Evolutionary conservation across 345 rosid genomes (phyloP), one percentile per base, ranked within the genome.

Genomic region (Populus simonii): DNA sequence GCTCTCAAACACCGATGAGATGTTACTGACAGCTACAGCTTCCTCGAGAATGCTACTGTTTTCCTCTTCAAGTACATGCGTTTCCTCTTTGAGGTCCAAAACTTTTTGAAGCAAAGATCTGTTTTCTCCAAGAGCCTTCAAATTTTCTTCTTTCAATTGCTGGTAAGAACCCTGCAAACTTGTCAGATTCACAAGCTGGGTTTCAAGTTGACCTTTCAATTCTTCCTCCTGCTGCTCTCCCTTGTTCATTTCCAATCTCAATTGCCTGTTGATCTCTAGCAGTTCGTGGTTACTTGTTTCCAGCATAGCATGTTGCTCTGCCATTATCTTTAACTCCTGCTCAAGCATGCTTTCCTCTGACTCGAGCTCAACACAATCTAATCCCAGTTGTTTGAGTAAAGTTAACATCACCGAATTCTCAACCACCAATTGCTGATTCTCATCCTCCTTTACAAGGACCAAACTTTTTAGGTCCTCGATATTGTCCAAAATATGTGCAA

Each of bases 331-430:
- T 8, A 85, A 79, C 78, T 92, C 89, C 76, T 86, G 80, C 75
- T 82, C 85, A 17, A 89, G 63, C 11, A 83, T 68, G 47, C 66
- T 83, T 71, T 87, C 92, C 85, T 86, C 83, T 1, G 88, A 86
- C 82, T 86, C 87, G 25, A 88, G 63, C 69, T 90, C 84, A 38
- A 74, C 83, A 78, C 94, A 89, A 5, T 89, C 94, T 47, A 86
- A 80, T 47, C 84, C 75, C 35, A 87, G 76, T 47, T 89, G 92
- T 76, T 79, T 82, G 61, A 93, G 84, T 51, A 91, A 81, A 79
- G 94, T 86, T 66, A 88, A 79, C 39, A 93, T 78, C 83, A 96
- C 91, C 0, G 87, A 86, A 84, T 95, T 95, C 89, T 93, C 98
- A 79, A 92, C 85, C 23, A 88, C 79, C 76, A 92, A 84, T 70